These are phyloP conservation scores for Iberis amara DNA, from an alignment of 441 rosid genomes.

Conservation along the genomic window DNA sequence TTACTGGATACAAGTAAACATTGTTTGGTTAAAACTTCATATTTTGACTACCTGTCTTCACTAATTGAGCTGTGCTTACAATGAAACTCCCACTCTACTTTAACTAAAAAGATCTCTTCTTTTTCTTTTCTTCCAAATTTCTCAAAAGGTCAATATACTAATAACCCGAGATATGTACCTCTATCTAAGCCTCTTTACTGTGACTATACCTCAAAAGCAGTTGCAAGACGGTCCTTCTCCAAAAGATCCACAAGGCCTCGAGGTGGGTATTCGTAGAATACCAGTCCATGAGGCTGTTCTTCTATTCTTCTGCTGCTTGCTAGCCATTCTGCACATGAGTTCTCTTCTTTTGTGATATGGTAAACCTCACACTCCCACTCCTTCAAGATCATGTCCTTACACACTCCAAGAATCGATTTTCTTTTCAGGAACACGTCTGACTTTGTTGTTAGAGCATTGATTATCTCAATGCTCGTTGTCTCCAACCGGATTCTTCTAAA, in stretches of 20 bases:
- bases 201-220: slow-evolving; percentile 20
- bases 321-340: slow-evolving; percentile 41
- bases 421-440: slow-evolving; percentile 24
- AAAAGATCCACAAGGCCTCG: slow-evolving; percentile 27
- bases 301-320: slow-evolving; percentile 29
- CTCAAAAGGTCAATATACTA: slow-evolving; percentile 6
- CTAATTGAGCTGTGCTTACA: slow-evolving; percentile 10
- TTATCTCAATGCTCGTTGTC: slow-evolving; percentile 28
- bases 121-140: no score
- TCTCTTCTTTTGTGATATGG: slow-evolving; percentile 29
- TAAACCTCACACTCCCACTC: slow-evolving; percentile 43
- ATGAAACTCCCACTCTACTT: slow-evolving; percentile 1
- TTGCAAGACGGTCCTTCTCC: slow-evolving; percentile 31
- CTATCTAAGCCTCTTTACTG: slow-evolving; percentile 16
- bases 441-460: slow-evolving; percentile 27
- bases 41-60: no score
- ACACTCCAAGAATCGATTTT: slow-evolving; percentile 26
- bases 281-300: slow-evolving; percentile 20
- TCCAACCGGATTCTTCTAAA: slow-evolving; percentile 38
- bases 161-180: slow-evolving; percentile 18
- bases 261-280: slow-evolving; percentile 38
- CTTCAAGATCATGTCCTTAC: slow-evolving; percentile 34
- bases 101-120: slow-evolving; percentile 7
- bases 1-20: slow-evolving; percentile 4
- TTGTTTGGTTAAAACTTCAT: not conserved